A percentile compares a stretch with the other conserved stretches of the same genome.
Conservation (phyloP, 768 basidiomycete species). For the Suillus clintonianus region DNA sequence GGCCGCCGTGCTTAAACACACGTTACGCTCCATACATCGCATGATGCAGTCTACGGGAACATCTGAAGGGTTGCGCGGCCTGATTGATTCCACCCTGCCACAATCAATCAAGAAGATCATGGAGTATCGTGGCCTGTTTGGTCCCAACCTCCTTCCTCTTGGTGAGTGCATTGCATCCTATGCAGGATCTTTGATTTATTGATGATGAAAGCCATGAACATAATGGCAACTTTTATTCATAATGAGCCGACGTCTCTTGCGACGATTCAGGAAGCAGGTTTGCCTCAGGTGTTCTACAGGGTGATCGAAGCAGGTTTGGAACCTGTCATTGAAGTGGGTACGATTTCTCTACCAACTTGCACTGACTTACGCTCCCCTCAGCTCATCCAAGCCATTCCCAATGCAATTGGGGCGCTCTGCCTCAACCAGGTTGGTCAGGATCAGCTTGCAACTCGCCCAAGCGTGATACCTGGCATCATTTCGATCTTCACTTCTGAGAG, state of each 20-base stretch:
- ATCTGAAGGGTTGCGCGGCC: constrained; percentile 89
- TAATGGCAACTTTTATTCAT: constrained; percentile 96
- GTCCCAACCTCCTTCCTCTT: constrained; percentile 81
- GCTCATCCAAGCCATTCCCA: constrained; percentile 92
- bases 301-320: constrained; percentile 85
- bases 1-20: constrained; percentile 84
- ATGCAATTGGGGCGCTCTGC: constrained; percentile 94
- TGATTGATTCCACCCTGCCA: constrained; percentile 88
- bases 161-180: constrained; percentile 48
- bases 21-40: constrained; percentile 89
- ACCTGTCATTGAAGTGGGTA: constrained; percentile 78
- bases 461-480: constrained; percentile 84
- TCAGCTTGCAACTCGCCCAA: constrained; percentile 73
- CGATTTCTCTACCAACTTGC: neutral
- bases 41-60: constrained; percentile 98
- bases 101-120: constrained; percentile 88
- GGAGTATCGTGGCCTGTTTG: constrained; percentile 79
- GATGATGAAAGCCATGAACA: constrained; percentile 67
- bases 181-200: constrained; percentile 9
- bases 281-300: constrained; percentile 89
- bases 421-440: constrained; percentile 89
- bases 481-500: constrained; percentile 83
- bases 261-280: constrained; percentile 87
- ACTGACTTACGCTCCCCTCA: constrained; percentile 30
- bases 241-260: constrained; percentile 95